A percentile compares a stretch with the other conserved stretches of the same genome.
phyloP scores from a whole-genome alignment of 768 basidiomycete species.

The Tricholoma saponaceum region DNA sequence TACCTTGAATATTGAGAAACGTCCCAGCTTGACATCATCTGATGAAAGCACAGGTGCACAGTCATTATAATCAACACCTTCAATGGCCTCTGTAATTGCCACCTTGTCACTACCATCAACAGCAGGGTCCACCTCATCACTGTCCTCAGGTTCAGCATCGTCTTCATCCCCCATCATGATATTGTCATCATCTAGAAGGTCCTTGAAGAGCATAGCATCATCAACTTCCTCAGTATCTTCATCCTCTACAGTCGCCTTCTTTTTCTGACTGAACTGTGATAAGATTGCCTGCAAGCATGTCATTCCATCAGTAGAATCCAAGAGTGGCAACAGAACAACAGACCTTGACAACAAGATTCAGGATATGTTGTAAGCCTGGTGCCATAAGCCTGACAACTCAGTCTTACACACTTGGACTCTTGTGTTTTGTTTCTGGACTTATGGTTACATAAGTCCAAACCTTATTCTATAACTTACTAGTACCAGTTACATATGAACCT shows the following conservation, averaged over 20 bases:
- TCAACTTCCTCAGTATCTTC: conserved; percentile 1
- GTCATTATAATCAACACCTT: neutral
- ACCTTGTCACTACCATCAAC: neutral
- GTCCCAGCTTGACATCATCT: neutral
- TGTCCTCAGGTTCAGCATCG: neutral
- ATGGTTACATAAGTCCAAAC: no score
- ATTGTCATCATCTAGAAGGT: neutral
- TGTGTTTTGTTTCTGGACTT: no score
- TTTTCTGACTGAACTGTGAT: conserved; percentile 10
- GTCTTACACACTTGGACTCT: no score
- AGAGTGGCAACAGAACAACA: neutral
- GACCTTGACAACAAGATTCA: conserved; percentile 19
- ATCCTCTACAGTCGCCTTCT: neutral
- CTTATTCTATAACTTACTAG: no score
- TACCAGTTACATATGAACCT: no score
- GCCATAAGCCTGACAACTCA: no score
- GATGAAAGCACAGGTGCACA: neutral
- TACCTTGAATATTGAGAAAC: neutral
- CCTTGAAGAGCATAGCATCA: conserved; percentile 1
- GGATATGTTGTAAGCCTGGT: neutral
- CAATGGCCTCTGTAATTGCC: neutral
- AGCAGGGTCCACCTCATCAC: neutral
- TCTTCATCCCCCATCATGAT: neutral
- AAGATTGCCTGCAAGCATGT: conserved; percentile 14
- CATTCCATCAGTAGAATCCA: neutral